Percentiles rank a stretch among this genome's conserved stretches.
phyloP scores from a whole-genome alignment of 2,329 filamentous ascomycete genomes.

The Rhytidhysteron rufulum region DNA sequence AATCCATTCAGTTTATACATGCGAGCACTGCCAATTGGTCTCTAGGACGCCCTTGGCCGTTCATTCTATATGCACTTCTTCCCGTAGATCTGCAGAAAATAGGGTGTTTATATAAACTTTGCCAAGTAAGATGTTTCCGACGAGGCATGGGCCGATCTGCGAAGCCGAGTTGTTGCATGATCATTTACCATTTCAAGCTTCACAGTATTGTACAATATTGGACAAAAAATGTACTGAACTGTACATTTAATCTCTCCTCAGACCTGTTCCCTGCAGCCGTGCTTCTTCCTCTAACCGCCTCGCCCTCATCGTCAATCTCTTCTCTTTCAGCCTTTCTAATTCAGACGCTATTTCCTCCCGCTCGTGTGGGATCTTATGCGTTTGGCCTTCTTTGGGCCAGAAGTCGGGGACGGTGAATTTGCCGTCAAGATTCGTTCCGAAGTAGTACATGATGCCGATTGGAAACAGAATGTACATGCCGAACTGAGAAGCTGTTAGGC shows the following conservation, averaged over 20 bases:
- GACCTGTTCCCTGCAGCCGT: neutral
- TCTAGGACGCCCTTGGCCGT: too few relatives aligned
- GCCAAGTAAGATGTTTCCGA: constrained; percentile 37
- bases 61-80: neutral
- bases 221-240: neutral
- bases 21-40: too few relatives aligned
- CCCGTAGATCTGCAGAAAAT: constrained; percentile 72
- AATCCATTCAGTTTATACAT: too few relatives aligned
- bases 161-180: constrained; percentile 33
- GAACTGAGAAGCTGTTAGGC: constrained; percentile 58
- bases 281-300: constrained; percentile 42
- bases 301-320: constrained; percentile 45
- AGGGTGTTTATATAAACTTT: constrained; percentile 79
- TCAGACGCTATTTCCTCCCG: constrained; percentile 80
- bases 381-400: constrained; percentile 81
- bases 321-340: constrained; percentile 64
- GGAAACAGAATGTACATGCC: constrained; percentile 99
- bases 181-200: constrained; percentile 18
- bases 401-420: constrained; percentile 80
- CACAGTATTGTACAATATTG: constrained; percentile 18
- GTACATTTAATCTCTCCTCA: neutral
- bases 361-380: constrained; percentile 72
- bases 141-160: constrained; percentile 36
- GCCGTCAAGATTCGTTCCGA: constrained; percentile 94
- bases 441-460: constrained; percentile 99